Evolutionary conservation across 129 eudicot species (phyloP), one percentile per base, ranked within the genome.

Genomic region (Oenanthe sinensis): DNA sequence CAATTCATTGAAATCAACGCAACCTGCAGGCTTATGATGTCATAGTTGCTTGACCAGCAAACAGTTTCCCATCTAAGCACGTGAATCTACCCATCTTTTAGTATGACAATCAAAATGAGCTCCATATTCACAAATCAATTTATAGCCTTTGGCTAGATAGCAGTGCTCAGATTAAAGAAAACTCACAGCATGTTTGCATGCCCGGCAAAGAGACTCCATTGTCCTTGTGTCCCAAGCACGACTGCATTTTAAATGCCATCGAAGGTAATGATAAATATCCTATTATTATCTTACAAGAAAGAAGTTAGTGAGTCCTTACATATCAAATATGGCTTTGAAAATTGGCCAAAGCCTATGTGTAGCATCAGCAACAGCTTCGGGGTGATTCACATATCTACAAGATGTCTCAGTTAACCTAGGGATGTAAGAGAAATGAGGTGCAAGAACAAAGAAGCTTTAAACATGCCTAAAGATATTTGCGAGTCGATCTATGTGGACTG

Each of bases 221-320:
- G 99, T 90, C 83, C 97, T 82, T 95, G 92, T 89, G 78, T 96
- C 99, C 99, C 99, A 96, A 42, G 99, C 96, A 86, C 99, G 97
- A 69, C 99, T 96, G 89, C 84, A 80, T 70, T 81, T 79, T 49
- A 24, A 72, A 65, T 77, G 40, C 69, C 80, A 81, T 74, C 63
- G 76, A 65, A 75, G 74, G 14, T 5, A 33, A 62, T n/a, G 48
- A 30, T 70, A 74, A 80, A 20, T 77, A 47, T 52, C 30, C 60
- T 43, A 50, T 15, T 20, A 73, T 73, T 62, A 46, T 62, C 40
- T 2, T 42, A 16, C 2, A 52, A 26, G 55, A 30, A 78, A 86
- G 30, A 75, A 75, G 46, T 52, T 68, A 11, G 78, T 0, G 55
- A 80, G 71, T 48, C 50, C 95, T 86, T 86, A 90, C 99, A 85